Evolutionary conservation across 768 basidiomycete genomes (phyloP), one percentile per base, ranked within the genome.

Genomic region (Suillus plorans): DNA sequence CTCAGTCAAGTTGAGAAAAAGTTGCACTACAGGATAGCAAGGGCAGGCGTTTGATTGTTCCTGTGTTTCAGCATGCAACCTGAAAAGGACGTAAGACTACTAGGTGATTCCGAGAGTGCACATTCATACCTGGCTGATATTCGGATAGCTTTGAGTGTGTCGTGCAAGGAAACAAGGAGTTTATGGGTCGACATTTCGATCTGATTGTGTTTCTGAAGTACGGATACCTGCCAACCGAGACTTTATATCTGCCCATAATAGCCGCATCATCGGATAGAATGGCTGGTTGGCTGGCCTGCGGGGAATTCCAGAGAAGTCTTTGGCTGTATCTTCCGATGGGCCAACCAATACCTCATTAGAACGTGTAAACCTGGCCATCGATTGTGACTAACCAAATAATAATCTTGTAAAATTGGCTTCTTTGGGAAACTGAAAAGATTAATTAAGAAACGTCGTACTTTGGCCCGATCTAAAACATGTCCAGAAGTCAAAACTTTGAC

Each of bases 311-410:
- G 28, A 59, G 37, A 59, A 59, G 58, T 6, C 8, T 18, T 42
- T 59, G 41, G 58, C 41, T 13, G 6, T 25, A 12, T 42, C 25
- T 58, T 12, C 39, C 58, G 25, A 42, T 18, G 22, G n/a, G 12
- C 56, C 58, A 58, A 28, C 58, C 57, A 58, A 58, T 18, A 12
- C 10, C 58, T 28, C 10, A 55, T 34, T 28, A 18, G 18, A 59
- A 42, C 58, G 58, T 59, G 58, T 20, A 28, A 41, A 28, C 58
- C 16, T 59, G 25, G 58, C 58, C 58, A 59, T 59, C 37, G 22
- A 39, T 52, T 31, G 4, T 37, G 36, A 25, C 56, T 4, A 20
- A n/a, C 2, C 10, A 6, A 28, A 28, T 59, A 28, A 42, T 37
- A 28, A 18, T 18, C 22, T 16, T 28, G 12, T 10, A 1, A 41